A percentile compares a stretch with the other conserved stretches of the same genome.
Conservation (phyloP, 805 yeast genomes). For the Wickerhamomyces sydowiorum region DNA sequence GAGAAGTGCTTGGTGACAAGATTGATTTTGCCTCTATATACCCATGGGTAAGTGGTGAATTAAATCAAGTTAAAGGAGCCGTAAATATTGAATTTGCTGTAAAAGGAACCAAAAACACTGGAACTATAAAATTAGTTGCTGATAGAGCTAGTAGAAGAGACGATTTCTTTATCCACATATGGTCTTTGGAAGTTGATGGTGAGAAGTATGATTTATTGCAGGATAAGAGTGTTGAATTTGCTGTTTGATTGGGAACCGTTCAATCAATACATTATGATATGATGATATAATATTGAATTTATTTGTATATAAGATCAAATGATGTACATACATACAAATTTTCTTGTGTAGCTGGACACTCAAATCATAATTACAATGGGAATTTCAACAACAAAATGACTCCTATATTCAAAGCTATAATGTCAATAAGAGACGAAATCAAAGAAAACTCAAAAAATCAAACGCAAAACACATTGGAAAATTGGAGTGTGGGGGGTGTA, state of each 20-base stretch:
- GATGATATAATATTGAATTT: too few relatives aligned
- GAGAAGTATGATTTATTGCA: slow-evolving; percentile 40
- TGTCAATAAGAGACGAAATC: too few relatives aligned
- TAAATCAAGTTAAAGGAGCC: slow-evolving; percentile 78
- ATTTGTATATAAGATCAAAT: not conserved
- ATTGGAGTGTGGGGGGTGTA: too few relatives aligned
- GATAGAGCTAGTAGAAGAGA: slow-evolving; percentile 53
- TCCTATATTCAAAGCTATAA: not conserved
- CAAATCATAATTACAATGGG: not conserved
- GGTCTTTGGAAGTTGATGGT: slow-evolving; percentile 51
- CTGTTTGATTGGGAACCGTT: slow-evolving; percentile 13
- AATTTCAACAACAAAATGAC: not conserved
- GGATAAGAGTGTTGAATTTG: slow-evolving; percentile 35
- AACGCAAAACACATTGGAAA: too few relatives aligned
- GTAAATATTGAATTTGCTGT: slow-evolving; percentile 71
- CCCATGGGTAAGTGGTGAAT: slow-evolving; percentile 87
- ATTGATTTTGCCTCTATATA: slow-evolving; percentile 66
- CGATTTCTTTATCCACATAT: slow-evolving; percentile 53
- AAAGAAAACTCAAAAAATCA: too few relatives aligned
- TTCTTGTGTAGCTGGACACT: not conserved
- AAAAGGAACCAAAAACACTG: slow-evolving; percentile 58
- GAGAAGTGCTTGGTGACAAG: slow-evolving; percentile 63
- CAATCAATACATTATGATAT: too few relatives aligned
- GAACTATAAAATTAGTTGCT: slow-evolving; percentile 62
- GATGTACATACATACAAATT: not conserved